Conservation (phyloP, 2,329 filamentous ascomycete genomes). For the Calonectria crousiana region DNA sequence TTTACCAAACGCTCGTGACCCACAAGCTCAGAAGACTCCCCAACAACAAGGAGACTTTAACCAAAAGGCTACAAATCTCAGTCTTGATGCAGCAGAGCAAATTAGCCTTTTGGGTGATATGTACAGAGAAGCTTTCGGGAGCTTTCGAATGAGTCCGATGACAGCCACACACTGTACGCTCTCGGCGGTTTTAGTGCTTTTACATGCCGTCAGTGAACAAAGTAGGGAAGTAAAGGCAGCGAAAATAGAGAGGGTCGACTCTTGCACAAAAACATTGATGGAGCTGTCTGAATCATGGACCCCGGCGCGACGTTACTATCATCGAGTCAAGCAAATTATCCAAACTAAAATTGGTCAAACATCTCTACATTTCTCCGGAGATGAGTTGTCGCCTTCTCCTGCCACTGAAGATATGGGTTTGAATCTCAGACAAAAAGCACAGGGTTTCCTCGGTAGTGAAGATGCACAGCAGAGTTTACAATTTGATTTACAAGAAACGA, state of each 20-base stretch:
- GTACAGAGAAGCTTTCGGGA: slow-evolving; percentile 6
- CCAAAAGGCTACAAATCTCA: background rate
- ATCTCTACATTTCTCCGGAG: too few species aligned
- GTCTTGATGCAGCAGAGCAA: background rate
- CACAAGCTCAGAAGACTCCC: background rate
- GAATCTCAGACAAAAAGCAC: background rate
- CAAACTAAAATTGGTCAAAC: background rate
- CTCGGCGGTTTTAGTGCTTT: background rate
- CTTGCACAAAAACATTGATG: slow-evolving; percentile 2
- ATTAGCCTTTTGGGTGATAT: background rate
- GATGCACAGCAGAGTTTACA: background rate
- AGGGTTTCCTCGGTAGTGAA: too few species aligned
- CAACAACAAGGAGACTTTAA: background rate
- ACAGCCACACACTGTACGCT: slow-evolving; percentile 11
- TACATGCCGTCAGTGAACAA: background rate
- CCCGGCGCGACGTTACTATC: background rate
- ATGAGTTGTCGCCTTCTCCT: background rate
- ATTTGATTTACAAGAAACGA: background rate
- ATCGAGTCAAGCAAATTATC: background rate
- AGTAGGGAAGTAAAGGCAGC: background rate
- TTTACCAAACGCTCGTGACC: background rate
- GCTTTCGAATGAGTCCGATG: slow-evolving; percentile 5
- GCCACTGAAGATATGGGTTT: background rate
- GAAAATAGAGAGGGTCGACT: background rate
- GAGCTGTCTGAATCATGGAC: slow-evolving; percentile 9